Evolutionary conservation across 805 yeast species (phyloP).

Genomic region (Teunomyces funiuensis): DNA sequence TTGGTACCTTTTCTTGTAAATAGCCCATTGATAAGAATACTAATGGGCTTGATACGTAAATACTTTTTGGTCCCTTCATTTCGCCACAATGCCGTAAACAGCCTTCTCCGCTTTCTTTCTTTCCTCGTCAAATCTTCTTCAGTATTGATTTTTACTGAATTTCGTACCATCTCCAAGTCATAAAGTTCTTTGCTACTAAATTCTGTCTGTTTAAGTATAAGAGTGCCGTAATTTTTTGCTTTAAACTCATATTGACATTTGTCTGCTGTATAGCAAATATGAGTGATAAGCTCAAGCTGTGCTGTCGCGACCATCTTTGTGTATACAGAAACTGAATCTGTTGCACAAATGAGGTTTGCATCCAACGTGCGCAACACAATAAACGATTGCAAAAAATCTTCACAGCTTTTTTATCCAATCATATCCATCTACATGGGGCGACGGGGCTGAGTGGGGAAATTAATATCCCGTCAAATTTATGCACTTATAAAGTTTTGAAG

Average conservation of each 20-base stretch:
- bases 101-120: background rate
- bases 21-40: background rate
- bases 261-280: background rate
- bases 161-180: background rate
- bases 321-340: too few species aligned
- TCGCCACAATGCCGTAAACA: background rate
- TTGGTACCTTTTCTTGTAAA: background rate
- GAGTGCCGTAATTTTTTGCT: background rate
- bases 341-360: too few species aligned
- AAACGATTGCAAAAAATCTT: too few species aligned
- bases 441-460: too few species aligned
- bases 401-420: too few species aligned
- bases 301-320: background rate
- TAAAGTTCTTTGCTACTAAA: background rate
- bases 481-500: too few species aligned
- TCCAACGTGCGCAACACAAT: too few species aligned
- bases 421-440: too few species aligned
- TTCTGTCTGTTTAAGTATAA: background rate
- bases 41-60: background rate
- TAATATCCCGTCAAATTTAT: too few species aligned
- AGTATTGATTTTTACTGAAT: background rate
- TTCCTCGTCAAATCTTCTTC: background rate
- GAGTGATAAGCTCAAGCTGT: background rate
- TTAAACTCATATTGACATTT: background rate
- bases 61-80: background rate